Evolutionary conservation across 176 grass and related monocot species (phyloP).

Genomic region (Oryza australiensis): DNA sequence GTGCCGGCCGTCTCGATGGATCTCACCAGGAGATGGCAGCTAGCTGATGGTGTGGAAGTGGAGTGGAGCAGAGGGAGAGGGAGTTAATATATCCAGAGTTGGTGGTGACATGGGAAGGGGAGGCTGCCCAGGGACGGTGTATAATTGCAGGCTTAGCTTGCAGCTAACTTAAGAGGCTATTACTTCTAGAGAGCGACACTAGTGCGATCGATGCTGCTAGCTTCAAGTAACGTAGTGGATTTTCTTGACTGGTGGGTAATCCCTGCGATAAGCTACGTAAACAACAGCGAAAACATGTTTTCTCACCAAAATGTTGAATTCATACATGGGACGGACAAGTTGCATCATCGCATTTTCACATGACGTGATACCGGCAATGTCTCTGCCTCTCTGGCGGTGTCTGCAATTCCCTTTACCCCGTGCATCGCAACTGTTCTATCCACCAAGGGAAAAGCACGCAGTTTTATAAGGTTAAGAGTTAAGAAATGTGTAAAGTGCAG

Average conservation of each 20-base stretch:
- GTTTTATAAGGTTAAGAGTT: background rate
- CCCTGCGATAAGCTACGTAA: background rate
- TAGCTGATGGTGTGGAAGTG: constrained; percentile 8
- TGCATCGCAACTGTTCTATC: constrained; percentile 5
- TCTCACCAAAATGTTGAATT: constrained; percentile 42
- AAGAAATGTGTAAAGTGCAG: background rate
- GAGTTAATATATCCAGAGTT: constrained; percentile 44
- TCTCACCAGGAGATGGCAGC: constrained; percentile 2
- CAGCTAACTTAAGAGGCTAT: constrained; percentile 72
- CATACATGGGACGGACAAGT: background rate
- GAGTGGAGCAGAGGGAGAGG: constrained; percentile 26
- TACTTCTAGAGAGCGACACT: constrained; percentile 52
- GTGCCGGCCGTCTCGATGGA: background rate
- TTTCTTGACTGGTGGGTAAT: background rate
- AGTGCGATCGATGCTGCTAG: background rate
- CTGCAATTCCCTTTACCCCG: background rate
- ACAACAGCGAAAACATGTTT: background rate
- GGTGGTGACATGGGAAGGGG: constrained; percentile 19
- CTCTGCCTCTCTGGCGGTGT: background rate
- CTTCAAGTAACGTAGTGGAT: background rate
- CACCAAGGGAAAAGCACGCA: background rate
- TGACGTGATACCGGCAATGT: background rate
- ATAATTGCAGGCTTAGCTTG: constrained; percentile 49
- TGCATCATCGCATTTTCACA: background rate
- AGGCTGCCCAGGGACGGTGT: constrained; percentile 33